Base-by-base conservation (phyloP, 495 filamentous ascomycete species). In the Talaromyces liani region DNA sequence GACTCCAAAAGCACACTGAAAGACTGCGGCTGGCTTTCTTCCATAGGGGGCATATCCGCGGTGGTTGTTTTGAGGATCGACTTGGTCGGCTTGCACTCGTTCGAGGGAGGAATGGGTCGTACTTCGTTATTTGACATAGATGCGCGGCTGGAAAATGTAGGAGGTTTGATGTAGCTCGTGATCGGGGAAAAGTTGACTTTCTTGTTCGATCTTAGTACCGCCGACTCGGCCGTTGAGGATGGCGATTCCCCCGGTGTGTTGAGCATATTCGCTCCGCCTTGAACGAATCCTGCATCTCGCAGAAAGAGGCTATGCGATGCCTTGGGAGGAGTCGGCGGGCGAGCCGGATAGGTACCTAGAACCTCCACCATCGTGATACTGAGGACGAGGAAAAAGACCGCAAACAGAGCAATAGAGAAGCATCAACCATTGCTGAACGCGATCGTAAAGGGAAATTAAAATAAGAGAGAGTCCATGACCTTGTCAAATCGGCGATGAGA, bases 1-100 rank as follows among this genome's bases (percentile, higher is more conserved):
- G 91, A 95, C 68, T 96, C 88, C 18, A 81, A 71, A 63, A 97
- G 75, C 91, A 97, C 96, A 45, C 80, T 81, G 64, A 87, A 82
- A 55, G 79, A 72, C 51, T 77, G 65, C 58, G 71, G 73, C 61
- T 64, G 62, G 24, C 62, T 65, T 65, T 66, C 64, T 53, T 67
- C 66, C 47, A 72, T 73, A 58, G 72, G 73, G 6, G 76, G 65
- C 41, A 78, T 77, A 60, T 82, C 70, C 65, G 55, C 75, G 65
- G 70, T 66, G 29, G 73, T 79, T 20, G 80, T 70, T 73, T 98
- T 98, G 56, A 98, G 82, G 62, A 98, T 97, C 2, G 92, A 93
- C 69, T 93, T 96, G 25, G 85, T 67, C 12, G 90, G 85, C 69
- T 87, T 91, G 36, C 79, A 80, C 58, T 87, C 82, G 68, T 81